Base-by-base conservation (phyloP, 2,329 filamentous ascomycete species). In the Aureobasidium sp. region DNA sequence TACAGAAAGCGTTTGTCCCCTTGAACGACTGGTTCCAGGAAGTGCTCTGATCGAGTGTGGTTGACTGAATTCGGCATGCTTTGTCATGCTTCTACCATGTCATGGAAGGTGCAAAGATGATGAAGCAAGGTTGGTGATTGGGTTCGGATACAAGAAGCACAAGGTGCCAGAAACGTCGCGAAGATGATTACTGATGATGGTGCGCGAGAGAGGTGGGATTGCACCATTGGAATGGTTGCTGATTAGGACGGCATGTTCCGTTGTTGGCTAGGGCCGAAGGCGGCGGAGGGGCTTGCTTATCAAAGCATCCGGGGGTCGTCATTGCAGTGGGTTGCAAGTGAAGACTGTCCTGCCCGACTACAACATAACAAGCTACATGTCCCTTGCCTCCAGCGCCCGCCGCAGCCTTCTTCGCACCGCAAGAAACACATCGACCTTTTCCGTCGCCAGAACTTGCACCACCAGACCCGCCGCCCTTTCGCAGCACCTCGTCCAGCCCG, bases 381-480 rank as follows among this genome's bases (percentile, higher is more conserved):
- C 60, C 37, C 54, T 49, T 40, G 63, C 55, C 33, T 51, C 53
- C 33, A 43, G 27, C n/a, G 27, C 55, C 42, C 54, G 60, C 23
- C 21, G 57, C 37, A 49, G 51, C 38, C 29, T 57, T 23, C 25
- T 60, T 60, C 63, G 60, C 53, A 64, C 62, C 53, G 61, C 62
- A 49, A 62, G 35, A 33, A 57, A 60, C 57, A 61, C 60, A 51
- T 45, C 60, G 49, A 61, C 40, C 55, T 43, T 42, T 15, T 46
- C 53, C 40, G 29, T 57, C 53, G 53, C 40, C 55, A 54, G 47
- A 31, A 47, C 55, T n/a, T n/a, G n/a, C 21, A 49, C 47, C 2
- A 19, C 50, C 54, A 57, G 60, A 57, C 43, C 57, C 33, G 45
- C 40, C 38, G 57, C 60, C 21, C 55, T 55, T 45, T 53, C 37